Evolutionary conservation across 768 basidiomycete genomes (phyloP), one percentile per base, ranked within the genome.

Genomic region (Candolleomyces efflorescens): DNA sequence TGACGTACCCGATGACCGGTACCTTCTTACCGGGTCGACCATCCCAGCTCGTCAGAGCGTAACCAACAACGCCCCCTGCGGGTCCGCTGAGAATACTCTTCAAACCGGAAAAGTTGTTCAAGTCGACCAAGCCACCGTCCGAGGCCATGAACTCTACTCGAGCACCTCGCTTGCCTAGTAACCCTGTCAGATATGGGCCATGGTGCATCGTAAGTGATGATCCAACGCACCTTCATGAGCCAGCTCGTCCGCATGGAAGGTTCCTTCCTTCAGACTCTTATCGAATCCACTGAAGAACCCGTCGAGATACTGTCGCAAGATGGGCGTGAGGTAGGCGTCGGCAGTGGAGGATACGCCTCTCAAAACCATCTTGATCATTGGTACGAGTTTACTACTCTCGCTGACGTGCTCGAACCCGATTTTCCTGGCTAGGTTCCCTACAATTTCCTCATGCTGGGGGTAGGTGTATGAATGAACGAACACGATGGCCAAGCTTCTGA

Each of bases 91-190:
- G 71, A 61, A 98, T 94, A 61, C 90, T 92, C 79, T 94, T 95
- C 63, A 98, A 72, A 0, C 95, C 96, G 0, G 92, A 93, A 69
- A 98, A 98, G 65, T 91, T 90, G 58, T 82, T 71, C 12, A 89
- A 72, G 67, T 92, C 89, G 22, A 93, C 74, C 10, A 95, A 74
- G 6, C 92, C 91, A 5, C 93, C 96, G 65, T 98, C 95, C 55
- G 89, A 92, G 37, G 89, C 89, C 96, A 98, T 98, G 67, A 98
- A 98, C 67, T 95, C 94, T 32, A 97, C 93, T 2, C 91, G 75
- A 1, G 86, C 85, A 56, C 83, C 85, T 41, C 73, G 73, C 56
- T 84, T 41, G 18, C 57, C 57, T 49, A 26, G 7, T n/a, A 51
- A 17, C 32, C 32, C 32, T 32, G 32, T 32, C 7, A 32, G 32